Evolutionary conservation across 768 basidiomycete genomes (phyloP), one percentile per base, ranked within the genome.

Genomic region (Sporobolomyces phaffii): DNA sequence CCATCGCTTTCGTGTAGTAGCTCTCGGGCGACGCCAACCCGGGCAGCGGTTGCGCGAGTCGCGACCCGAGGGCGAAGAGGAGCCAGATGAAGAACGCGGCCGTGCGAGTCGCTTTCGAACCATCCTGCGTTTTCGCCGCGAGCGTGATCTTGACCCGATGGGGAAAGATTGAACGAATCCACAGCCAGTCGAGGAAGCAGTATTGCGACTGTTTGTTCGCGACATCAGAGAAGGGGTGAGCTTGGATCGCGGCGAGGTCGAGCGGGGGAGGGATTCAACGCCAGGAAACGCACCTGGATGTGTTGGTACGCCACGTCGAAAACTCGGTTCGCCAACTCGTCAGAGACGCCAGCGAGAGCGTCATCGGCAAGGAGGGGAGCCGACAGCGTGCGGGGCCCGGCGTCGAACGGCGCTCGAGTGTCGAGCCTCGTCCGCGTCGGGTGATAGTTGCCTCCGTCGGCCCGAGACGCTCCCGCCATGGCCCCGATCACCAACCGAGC

Each of bases 1-100:
- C 73, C 48, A 77, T 72, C 1, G 76, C 75, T 24, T 73, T 68
- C 58, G 72, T 68, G 67, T 75, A 75, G 48, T 76, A 77, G 29
- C 73, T 69, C 63, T 77, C 60, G 4, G 68, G 56, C 26, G 58
- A 22, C 1, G 61, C 52, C 34, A 69, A 54, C n/a, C 52, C 73
- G 61, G 63, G 72, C 56, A 38, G 63, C 64, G 28, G 73, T 69
- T 62, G 75, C 67, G 50, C 73, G 31, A 71, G 45, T 1, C 65
- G 70, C 5, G 57, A 24, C 1, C 70, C 70, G 14, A 67, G 44
- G 1, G 70, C 65, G 45, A 68, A 64, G 5, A 71, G 18, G 45
- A 71, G 51, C 57, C 53, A 66, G 38, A 67, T 56, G 53, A 68
- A 71, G 31, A 67, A 71, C 1, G 65, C 57, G 6, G 54, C 56